Percentiles rank a stretch among this genome's conserved stretches.
Conservation (phyloP, 495 filamentous ascomycete genomes). For the Penicillium silybi region DNA sequence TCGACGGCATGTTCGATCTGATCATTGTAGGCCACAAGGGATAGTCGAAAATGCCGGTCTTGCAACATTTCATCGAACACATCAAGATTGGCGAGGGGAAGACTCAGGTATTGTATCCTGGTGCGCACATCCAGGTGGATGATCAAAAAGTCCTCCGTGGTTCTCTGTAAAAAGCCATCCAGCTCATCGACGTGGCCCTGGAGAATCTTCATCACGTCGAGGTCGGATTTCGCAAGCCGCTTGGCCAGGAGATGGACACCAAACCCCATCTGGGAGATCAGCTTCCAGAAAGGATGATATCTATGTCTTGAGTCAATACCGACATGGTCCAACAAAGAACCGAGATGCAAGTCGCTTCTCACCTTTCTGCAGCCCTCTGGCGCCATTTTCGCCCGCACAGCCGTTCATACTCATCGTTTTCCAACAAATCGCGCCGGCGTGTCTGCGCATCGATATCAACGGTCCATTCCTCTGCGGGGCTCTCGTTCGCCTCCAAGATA, state of each 20-base stretch:
- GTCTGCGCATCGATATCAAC: constrained; percentile 60
- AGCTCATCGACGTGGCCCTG: constrained; percentile 91
- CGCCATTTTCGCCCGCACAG: constrained; percentile 71
- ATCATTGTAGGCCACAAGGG: constrained; percentile 83
- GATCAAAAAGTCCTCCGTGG: constrained; percentile 80
- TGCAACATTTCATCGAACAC: constrained; percentile 88
- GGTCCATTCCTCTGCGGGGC: constrained; percentile 43
- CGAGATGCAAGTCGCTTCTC: constrained; percentile 4
- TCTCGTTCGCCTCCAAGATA: constrained; percentile 63
- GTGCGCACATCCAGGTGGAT: constrained; percentile 71
- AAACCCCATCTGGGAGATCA: constrained; percentile 89
- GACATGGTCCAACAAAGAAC: background rate
- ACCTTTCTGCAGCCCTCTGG: constrained; percentile 57
- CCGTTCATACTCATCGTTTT: constrained; percentile 57
- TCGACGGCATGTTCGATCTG: constrained; percentile 86
- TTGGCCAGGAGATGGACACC: constrained; percentile 86
- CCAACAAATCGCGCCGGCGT: constrained; percentile 65
- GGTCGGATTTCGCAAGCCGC: constrained; percentile 79
- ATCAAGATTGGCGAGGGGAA: constrained; percentile 78
- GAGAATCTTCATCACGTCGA: constrained; percentile 82
- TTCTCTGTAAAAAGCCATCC: constrained; percentile 82
- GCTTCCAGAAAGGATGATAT: constrained; percentile 84
- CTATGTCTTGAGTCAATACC: constrained; percentile 14
- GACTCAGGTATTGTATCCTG: constrained; percentile 68
- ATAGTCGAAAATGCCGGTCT: constrained; percentile 72